A percentile compares a stretch with the other conserved stretches of the same genome.
Conservation (phyloP, 352 stramenopile species). For the Thraustochytrium sp. region DNA sequence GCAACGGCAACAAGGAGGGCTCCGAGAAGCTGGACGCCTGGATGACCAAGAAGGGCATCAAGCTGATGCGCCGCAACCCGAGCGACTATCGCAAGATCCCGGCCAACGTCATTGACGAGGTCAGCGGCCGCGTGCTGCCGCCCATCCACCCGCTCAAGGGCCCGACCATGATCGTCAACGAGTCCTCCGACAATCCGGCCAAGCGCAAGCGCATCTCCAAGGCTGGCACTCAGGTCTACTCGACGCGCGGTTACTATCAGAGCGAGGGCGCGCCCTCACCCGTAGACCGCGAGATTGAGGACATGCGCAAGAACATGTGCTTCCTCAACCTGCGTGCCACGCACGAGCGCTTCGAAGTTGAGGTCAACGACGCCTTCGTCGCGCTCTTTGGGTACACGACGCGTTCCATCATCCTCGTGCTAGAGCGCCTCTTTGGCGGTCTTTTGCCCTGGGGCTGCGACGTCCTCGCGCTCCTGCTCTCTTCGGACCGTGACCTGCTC, state of each 20-base stretch:
- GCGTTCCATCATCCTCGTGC: neutral
- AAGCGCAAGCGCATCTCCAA: conserved; percentile 11
- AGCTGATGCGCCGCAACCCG: neutral
- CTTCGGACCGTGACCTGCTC: conserved; percentile 20
- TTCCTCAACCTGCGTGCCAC: conserved; percentile 32
- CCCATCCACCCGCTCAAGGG: conserved; percentile 19
- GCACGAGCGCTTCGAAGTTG: conserved; percentile 39
- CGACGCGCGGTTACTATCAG: neutral
- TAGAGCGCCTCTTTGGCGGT: conserved; percentile 34
- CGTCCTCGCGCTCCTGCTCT: conserved; percentile 24
- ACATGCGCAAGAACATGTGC: neutral
- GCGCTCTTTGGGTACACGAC: conserved; percentile 42
- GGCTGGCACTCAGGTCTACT: neutral
- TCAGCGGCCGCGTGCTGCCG: neutral
- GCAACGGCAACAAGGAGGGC: conserved; percentile 24
- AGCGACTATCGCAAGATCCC: conserved; percentile 34
- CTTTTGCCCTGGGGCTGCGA: conserved; percentile 37
- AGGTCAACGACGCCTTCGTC: conserved; percentile 42
- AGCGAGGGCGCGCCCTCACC: neutral
- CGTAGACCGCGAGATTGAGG: neutral
- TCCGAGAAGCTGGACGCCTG: conserved; percentile 15
- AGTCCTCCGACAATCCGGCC: neutral
- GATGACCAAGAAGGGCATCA: conserved; percentile 31
- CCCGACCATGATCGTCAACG: neutral
- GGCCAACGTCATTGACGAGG: conserved; percentile 38